Evolutionary conservation across 2,329 filamentous ascomycete species (phyloP).

Genomic region (Colletotrichum tofieldiae): DNA sequence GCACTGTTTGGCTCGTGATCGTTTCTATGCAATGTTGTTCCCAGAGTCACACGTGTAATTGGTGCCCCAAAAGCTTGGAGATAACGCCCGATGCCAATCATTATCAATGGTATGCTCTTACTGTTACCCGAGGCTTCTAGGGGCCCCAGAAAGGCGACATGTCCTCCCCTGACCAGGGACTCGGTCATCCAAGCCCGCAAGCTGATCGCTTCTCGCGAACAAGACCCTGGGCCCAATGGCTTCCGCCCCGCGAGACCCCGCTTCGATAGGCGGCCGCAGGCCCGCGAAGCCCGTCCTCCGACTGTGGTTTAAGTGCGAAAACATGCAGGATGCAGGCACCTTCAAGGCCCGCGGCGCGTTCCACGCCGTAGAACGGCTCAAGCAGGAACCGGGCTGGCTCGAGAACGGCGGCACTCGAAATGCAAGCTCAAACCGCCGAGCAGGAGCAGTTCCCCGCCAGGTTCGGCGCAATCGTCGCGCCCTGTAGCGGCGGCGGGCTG

Average conservation of each 20-base stretch:
- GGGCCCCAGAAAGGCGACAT: too few species aligned
- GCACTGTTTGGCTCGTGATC: neutral
- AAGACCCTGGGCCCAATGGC: too few species aligned
- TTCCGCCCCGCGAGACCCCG: too few species aligned
- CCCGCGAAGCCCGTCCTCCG: too few species aligned
- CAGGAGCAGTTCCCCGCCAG: conserved; percentile 57
- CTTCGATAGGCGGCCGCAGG: too few species aligned
- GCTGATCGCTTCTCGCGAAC: conserved; percentile 79
- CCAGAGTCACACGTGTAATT: neutral
- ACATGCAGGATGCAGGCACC: too few species aligned
- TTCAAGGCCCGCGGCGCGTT: too few species aligned
- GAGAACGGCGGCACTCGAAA: conserved; percentile 78
- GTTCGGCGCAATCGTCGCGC: conserved; percentile 79
- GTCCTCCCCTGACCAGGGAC: conserved; percentile 74
- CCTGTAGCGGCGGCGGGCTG: conserved; percentile 85
- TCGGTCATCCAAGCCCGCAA: conserved; percentile 77
- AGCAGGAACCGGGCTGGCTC: too few species aligned
- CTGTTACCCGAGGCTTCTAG: too few species aligned
- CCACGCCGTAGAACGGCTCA: too few species aligned
- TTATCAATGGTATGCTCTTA: neutral
- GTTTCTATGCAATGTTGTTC: too few species aligned
- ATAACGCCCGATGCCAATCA: neutral
- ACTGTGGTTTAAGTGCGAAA: too few species aligned
- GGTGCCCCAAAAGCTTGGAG: neutral
- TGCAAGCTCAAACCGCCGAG: conserved; percentile 75